phyloP scores from a whole-genome alignment of 2,329 filamentous ascomycete species.

The Zymoseptoria pseudotritici region DNA sequence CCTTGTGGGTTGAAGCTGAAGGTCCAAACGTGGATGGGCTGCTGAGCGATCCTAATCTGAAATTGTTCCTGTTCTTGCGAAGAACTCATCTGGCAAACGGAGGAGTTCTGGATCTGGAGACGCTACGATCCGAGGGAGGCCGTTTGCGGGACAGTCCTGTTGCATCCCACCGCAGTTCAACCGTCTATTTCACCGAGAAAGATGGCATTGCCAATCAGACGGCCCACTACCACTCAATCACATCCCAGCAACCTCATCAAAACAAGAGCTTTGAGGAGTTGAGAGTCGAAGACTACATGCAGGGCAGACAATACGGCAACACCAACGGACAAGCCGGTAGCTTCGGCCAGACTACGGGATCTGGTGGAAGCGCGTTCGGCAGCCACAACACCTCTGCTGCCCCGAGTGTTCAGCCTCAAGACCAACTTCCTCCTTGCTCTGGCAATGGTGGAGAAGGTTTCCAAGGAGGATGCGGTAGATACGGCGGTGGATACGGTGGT shows the following conservation, averaged over 20 bases:
- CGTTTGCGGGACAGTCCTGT: too few species aligned
- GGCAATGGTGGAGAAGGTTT: constrained; percentile 33
- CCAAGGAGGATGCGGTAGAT: constrained; percentile 41
- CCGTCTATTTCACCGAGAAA: constrained; percentile 54
- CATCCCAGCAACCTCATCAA: constrained; percentile 71
- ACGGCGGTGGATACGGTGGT: constrained; percentile 38
- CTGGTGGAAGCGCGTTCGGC: constrained; percentile 34
- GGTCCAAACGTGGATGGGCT: too few species aligned
- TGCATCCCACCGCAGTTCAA: too few species aligned
- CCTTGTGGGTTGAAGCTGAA: too few species aligned
- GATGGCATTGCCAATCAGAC: constrained; percentile 54
- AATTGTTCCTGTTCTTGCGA: too few species aligned
- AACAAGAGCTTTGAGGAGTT: constrained; percentile 77
- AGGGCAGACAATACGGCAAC: constrained; percentile 78
- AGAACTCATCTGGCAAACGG: too few species aligned
- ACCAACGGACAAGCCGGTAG: constrained; percentile 70
- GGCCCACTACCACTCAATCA: constrained; percentile 68
- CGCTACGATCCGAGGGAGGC: too few species aligned
- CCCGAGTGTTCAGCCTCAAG: constrained; percentile 7
- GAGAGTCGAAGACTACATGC: constrained; percentile 72
- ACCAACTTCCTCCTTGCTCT: too few species aligned
- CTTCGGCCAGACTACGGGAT: constrained; percentile 62
- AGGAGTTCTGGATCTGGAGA: too few species aligned
- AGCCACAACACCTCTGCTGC: constrained; percentile 26
- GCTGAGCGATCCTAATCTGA: too few species aligned